Evolutionary conservation across 768 basidiomycete genomes (phyloP).

Genomic region (Trametes coccinea): DNA sequence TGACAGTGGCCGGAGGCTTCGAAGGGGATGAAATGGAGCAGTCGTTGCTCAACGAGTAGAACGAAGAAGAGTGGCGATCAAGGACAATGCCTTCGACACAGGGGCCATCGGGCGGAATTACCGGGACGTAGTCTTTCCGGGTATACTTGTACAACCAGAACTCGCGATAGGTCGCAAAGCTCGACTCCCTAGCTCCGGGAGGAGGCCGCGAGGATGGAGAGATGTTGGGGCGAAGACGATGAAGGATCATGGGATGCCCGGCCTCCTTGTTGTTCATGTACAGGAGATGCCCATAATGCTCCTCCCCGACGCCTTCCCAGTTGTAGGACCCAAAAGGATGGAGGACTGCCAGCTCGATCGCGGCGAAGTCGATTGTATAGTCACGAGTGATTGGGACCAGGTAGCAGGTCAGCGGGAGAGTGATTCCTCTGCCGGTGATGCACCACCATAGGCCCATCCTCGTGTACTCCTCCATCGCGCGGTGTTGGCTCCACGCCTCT

Average conservation of each 20-base stretch:
- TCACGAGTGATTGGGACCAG: conserved; percentile 62
- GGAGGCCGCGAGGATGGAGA: conserved; percentile 61
- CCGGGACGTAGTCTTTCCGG: conserved; percentile 40
- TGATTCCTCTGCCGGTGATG: conserved; percentile 58
- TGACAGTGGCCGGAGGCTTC: conserved; percentile 26
- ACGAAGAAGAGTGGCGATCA: conserved; percentile 35
- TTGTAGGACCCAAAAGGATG: conserved; percentile 52
- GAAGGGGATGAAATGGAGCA: conserved; percentile 20
- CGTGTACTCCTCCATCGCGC: conserved; percentile 66
- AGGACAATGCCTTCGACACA: conserved; percentile 57
- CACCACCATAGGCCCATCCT: conserved; percentile 60
- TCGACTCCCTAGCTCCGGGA: conserved; percentile 49
- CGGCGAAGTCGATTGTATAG: conserved; percentile 54
- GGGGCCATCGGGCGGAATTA: conserved; percentile 56
- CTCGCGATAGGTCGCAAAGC: conserved; percentile 54
- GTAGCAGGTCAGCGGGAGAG: conserved; percentile 55
- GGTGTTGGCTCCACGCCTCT: conserved; percentile 48
- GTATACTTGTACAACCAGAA: conserved; percentile 60
- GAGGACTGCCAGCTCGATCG: conserved; percentile 50
- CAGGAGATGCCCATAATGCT: conserved; percentile 50
- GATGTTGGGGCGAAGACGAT: conserved; percentile 61
- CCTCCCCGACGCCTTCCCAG: conserved; percentile 55
- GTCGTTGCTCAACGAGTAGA: conserved; percentile 32
- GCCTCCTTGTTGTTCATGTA: conserved; percentile 55
- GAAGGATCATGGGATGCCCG: conserved; percentile 58